Base-by-base conservation (phyloP, 495 filamentous ascomycete genomes). In the Hypoxylon rickii region DNA sequence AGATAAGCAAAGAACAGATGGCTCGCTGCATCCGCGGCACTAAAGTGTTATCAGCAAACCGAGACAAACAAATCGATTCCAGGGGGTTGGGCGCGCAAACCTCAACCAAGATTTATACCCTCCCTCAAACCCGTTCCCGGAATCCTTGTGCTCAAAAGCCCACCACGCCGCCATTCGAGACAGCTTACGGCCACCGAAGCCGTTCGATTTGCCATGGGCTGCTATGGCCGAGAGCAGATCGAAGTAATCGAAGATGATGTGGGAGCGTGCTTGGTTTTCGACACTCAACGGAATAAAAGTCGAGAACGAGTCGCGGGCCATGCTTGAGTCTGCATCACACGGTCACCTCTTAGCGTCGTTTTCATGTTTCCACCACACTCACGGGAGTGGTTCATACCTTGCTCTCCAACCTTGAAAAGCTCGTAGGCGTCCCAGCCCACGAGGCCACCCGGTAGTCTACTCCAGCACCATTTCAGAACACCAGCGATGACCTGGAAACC, bases 401-500 rank as follows among this genome's bases (percentile, higher is more conserved):
- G 83, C 76, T 97, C 94, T 63, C 93, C 94, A 61, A 96, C 88
- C 68, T 86, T 90, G 79, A 98, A 98, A 12, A 96, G 76, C 58
- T 97, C 92, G 65, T 98, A 98, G 19, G 89, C 91, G 57, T 96
- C 90, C 95, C 95, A 97, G 44, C 90, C 90, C 40, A 98, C 92
- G 10, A 98, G 85, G 63, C 94, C 94, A 42, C 93, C 92, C 31
- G 87, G 84, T 31, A 98, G 76, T 79, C 94, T 83, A 71, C 90
- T 92, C 94, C 94, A 98, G 70, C 94, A 97, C 94, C 94, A 98
- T 79, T 97, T 98, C 59, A 97, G 75, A 22, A 97, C 90, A 65
- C 92, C 92, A 59, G 89, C 91, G 38, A 98, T 79, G 47, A 96
- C 92, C 92, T 96, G 63, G 10, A 29, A 40, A 22, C 31, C 6